These are phyloP conservation scores for Globisporangium lucens DNA, from an alignment of 352 stramenopile genomes.

Conservation along the genomic window DNA sequence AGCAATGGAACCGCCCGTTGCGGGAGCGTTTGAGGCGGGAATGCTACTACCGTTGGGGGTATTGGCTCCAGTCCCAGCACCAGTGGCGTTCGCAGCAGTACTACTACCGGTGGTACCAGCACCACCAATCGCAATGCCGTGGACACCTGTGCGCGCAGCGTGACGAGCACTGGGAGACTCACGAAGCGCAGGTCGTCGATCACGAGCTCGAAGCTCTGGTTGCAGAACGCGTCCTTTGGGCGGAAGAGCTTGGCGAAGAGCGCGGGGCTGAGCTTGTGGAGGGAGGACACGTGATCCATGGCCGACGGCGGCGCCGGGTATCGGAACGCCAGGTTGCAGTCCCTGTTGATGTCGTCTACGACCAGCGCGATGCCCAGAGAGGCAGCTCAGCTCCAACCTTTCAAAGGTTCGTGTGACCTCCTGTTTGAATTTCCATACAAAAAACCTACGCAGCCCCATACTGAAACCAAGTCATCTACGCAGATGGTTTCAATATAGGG, in stretches of 20 bases:
- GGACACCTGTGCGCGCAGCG: constrained; percentile 25
- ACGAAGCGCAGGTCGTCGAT: constrained; percentile 87
- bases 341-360: constrained; percentile 88
- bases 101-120: not conserved
- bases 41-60: not conserved
- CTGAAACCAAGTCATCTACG: too few relatives aligned
- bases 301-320: constrained; percentile 61
- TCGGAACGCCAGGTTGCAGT: constrained; percentile 82
- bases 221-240: constrained; percentile 85
- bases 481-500: too few relatives aligned
- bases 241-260: constrained; percentile 87
- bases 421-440: too few relatives aligned
- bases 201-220: constrained; percentile 85
- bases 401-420: too few relatives aligned
- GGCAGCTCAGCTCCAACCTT: too few relatives aligned
- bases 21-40: not conserved
- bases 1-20: not conserved
- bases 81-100: not conserved
- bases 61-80: not conserved
- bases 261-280: constrained; percentile 63
- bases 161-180: constrained; percentile 80
- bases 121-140: not conserved
- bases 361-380: constrained; percentile 71
- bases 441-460: too few relatives aligned
- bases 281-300: constrained; percentile 49